Base-by-base conservation (phyloP, 306 rosid species). In the Castanospermum australe region DNA sequence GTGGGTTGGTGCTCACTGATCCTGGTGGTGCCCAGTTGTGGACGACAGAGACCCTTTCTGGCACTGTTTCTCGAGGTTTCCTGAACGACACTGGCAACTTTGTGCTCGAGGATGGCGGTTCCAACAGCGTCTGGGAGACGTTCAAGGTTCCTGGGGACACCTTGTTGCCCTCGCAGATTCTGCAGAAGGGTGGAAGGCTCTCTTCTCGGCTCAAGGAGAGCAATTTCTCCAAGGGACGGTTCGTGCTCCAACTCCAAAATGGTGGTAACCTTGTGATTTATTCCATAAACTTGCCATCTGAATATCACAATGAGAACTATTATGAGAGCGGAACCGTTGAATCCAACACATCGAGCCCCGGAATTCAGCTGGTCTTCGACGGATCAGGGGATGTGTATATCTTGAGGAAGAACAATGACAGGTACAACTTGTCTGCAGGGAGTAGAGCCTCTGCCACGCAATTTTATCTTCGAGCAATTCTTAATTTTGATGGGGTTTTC, bases 401-500 rank as follows among this genome's bases (percentile, higher is more conserved):
- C 1, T 5, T 60, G 45, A n/a, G 57, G 47, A 4, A 64, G 50
- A 71, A 67, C 39, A 83, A 41, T 5, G 55, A 10, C 4, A 75
- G n/a, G 25, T 66, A 0, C 44, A 10, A 14, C 3, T 17, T 85
- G 7, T 51, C 84, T 50, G 7, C 4, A 0, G 5, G 0, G 35
- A 4, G 1, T 50, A 8, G 3, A 17, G 14, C 0, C 17, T 74
- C 87, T 7, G 38, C 77, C 12, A 6, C 57, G 2, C 36, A 73
- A 1, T 52, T 22, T 28, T 89, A 89, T 48, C 74, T 67, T 57
- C 71, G 85, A 79, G 87, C 67, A 57, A 87, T 77, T 57, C 86
- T 85, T 44, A 24, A 76, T 61, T 87, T 85, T 73, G 86, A 89
- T 81, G 93, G 88, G 13, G 80, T 89, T 71, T 70, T 87, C 63